A percentile compares a stretch with the other conserved stretches of the same genome.
Evolutionary conservation across 345 rosid species (phyloP).

Genomic region (Aquilaria sinensis): DNA sequence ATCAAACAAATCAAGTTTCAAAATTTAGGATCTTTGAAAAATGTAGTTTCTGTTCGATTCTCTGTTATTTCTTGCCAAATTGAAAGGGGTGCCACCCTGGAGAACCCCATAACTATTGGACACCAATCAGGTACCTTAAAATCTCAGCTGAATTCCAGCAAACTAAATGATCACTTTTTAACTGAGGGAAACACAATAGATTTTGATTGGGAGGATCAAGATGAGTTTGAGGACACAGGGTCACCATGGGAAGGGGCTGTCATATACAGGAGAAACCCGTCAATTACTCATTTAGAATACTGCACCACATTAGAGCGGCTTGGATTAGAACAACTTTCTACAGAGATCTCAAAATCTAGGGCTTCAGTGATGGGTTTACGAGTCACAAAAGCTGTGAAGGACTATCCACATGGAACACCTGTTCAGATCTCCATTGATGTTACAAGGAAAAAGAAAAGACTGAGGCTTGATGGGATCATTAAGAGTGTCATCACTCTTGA

Average conservation of each 20-base stretch:
- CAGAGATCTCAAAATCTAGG: conserved; percentile 53
- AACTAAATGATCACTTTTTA: conserved; percentile 22
- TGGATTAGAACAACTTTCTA: conserved; percentile 69
- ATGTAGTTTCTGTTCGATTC: conserved; percentile 11
- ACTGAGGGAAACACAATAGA: conserved; percentile 31
- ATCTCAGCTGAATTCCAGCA: conserved; percentile 20
- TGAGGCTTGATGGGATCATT: conserved; percentile 89
- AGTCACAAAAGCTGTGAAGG: conserved; percentile 85
- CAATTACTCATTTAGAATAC: conserved; percentile 66
- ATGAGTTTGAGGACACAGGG: conserved; percentile 38
- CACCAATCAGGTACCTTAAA: conserved; percentile 11
- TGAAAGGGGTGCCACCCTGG: conserved; percentile 7
- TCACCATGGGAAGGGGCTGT: conserved; percentile 96
- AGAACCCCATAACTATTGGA: conserved; percentile 4
- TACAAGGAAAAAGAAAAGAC: conserved; percentile 58
- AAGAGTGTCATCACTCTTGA: conserved; percentile 70
- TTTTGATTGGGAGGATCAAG: conserved; percentile 55
- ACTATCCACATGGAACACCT: conserved; percentile 81
- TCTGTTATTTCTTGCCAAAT: conserved; percentile 11
- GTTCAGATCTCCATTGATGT: conserved; percentile 87
- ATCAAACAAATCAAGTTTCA: conserved; percentile 7
- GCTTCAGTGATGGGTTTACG: conserved; percentile 85
- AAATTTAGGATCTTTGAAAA: conserved; percentile 12
- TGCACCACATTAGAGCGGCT: conserved; percentile 94
- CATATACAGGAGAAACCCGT: conserved; percentile 65